Conservation (phyloP, 345 rosid genomes). For the Pugionium dolabratum region DNA sequence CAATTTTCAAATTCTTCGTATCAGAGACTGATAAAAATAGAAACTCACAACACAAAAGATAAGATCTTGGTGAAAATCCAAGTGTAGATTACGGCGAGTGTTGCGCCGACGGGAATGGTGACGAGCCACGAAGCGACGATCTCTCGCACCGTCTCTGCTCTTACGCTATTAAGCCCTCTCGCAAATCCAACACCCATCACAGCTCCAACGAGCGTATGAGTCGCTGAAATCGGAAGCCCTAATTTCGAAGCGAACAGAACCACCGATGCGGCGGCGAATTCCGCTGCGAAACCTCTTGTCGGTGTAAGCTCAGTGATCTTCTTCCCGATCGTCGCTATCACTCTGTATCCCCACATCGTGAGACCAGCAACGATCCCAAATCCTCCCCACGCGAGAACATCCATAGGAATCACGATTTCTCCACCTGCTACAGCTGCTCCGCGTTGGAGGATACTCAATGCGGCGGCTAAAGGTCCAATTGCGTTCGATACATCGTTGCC, state of each 20-base stretch:
- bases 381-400: constrained; percentile 98
- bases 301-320: constrained; percentile 96
- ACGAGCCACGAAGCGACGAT: constrained; percentile 88
- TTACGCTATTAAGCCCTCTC: constrained; percentile 83
- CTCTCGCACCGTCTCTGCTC: constrained; percentile 88
- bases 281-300: constrained; percentile 94
- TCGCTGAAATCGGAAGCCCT: constrained; percentile 87
- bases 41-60: constrained; percentile 56
- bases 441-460: constrained; percentile 78
- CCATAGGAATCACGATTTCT: constrained; percentile 71
- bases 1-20: constrained; percentile 28
- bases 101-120: constrained; percentile 91
- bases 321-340: constrained; percentile 94
- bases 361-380: constrained; percentile 93
- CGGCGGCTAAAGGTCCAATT: constrained; percentile 92
- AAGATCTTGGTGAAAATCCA: constrained; percentile 86
- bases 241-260: constrained; percentile 87
- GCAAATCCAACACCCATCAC: constrained; percentile 99
- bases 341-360: constrained; percentile 87
- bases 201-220: constrained; percentile 92
- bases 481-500: constrained; percentile 97
- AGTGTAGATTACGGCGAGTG: constrained; percentile 73
- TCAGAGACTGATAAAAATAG: constrained; percentile 7
- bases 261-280: constrained; percentile 94
- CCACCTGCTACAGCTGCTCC: constrained; percentile 54